phyloP scores from a whole-genome alignment of 805 yeast species.

The Geotrichum ghanense region DNA sequence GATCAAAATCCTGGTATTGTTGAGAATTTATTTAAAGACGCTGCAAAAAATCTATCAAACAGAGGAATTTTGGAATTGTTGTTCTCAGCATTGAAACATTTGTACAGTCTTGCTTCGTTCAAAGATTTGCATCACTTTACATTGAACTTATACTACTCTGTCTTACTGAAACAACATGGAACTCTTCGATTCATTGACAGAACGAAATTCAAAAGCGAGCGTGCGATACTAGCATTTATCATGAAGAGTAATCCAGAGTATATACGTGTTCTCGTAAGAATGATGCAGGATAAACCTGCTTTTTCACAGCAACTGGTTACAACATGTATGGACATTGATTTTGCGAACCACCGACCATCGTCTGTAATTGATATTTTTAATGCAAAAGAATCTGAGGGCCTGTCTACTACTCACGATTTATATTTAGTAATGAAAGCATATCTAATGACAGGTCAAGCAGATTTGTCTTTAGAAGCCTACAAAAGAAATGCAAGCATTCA shows the following conservation, averaged over 20 bases:
- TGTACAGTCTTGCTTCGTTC: background rate
- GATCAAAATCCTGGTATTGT: background rate
- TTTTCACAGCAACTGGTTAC: conserved; percentile 8
- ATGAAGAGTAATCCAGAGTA: background rate
- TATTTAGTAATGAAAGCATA: conserved; percentile 15
- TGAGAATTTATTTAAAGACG: background rate
- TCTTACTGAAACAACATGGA: background rate
- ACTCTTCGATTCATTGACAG: background rate
- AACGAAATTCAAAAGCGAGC: background rate
- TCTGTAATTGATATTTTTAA: conserved; percentile 23
- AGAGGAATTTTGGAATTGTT: background rate
- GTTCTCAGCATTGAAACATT: background rate
- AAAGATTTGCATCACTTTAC: background rate
- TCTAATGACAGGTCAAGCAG: conserved; percentile 13
- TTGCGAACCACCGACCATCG: conserved; percentile 6
- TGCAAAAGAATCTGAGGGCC: conserved; percentile 16
- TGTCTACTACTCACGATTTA: conserved; percentile 19
- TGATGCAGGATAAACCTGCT: background rate
- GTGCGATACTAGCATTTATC: background rate
- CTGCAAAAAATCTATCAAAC: background rate
- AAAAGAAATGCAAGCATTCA: conserved; percentile 31
- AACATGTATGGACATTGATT: conserved; percentile 7
- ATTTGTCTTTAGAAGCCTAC: conserved; percentile 27
- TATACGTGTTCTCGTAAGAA: background rate
- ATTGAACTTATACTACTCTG: background rate